phyloP scores from a whole-genome alignment of 805 yeast genomes.

The Ogataea methylovora region DNA sequence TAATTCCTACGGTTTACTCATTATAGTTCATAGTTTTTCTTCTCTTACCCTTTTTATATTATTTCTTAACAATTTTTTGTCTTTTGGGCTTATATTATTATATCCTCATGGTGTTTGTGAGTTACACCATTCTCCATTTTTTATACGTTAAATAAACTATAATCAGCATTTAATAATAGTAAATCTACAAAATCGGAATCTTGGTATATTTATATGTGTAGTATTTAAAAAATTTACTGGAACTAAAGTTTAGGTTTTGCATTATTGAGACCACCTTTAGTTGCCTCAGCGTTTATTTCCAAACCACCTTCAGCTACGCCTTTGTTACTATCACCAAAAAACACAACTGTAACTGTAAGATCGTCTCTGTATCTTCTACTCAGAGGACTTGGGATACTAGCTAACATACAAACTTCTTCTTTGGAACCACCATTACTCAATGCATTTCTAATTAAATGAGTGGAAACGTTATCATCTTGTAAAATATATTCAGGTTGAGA shows the following conservation, averaged over 20 bases:
- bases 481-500: slow-evolving; percentile 54
- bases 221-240: neutral
- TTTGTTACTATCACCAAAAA: slow-evolving; percentile 62
- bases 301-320: slow-evolving; percentile 39
- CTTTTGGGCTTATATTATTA: too few species aligned
- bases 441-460: slow-evolving; percentile 92
- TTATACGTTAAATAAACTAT: too few species aligned
- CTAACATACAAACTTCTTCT: slow-evolving; percentile 82
- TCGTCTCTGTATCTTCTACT: slow-evolving; percentile 94
- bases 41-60: too few species aligned
- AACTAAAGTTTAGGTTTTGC: slow-evolving; percentile 40
- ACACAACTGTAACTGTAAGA: slow-evolving; percentile 90
- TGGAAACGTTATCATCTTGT: slow-evolving; percentile 84
- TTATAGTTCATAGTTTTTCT: neutral
- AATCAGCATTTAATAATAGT: too few species aligned
- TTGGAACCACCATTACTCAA: slow-evolving; percentile 77
- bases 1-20: neutral
- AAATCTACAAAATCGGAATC: too few species aligned
- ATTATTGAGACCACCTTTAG: slow-evolving; percentile 43
- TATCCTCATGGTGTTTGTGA: too few species aligned
- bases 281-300: slow-evolving; percentile 50
- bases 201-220: too few species aligned
- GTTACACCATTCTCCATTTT: too few species aligned
- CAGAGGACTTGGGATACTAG: slow-evolving; percentile 85
- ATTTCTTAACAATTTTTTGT: too few species aligned